Evolutionary conservation across 2,329 filamentous ascomycete genomes (phyloP).

Genomic region (Zymoseptoria pseudotritici): DNA sequence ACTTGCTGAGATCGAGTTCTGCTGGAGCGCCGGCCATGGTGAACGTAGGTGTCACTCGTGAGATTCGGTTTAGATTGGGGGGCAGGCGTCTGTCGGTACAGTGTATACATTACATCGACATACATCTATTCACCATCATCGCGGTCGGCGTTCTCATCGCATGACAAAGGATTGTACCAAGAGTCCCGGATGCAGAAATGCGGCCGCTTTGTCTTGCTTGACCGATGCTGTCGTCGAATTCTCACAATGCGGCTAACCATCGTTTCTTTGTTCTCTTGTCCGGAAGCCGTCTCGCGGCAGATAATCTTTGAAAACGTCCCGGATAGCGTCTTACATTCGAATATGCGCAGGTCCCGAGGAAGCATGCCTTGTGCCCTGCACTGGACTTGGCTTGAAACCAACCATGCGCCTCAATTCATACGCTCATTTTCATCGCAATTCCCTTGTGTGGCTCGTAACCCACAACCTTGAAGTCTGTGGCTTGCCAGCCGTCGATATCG

Average conservation of each 20-base stretch:
- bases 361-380: not conserved
- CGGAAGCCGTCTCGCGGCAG: not conserved
- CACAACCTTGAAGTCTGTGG: slow-evolving; percentile 78
- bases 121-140: not conserved
- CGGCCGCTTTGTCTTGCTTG: not conserved
- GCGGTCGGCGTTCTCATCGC: not conserved
- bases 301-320: not conserved
- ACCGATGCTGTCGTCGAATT: not conserved
- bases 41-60: not conserved
- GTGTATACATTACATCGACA: not conserved
- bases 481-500: slow-evolving; percentile 82
- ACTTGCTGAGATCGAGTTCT: not conserved
- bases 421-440: slow-evolving; percentile 99
- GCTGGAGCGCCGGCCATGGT: not conserved
- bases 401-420: slow-evolving; percentile 32
- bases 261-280: not conserved
- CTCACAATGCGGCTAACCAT: not conserved
- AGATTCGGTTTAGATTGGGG: not conserved
- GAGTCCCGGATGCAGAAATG: not conserved
- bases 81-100: not conserved
- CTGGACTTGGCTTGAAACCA: not conserved
- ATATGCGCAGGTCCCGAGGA: no score
- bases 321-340: no score
- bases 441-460: slow-evolving; percentile 86
- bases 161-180: not conserved